Base-by-base conservation (phyloP, 2,329 filamentous ascomycete species). In the Fusarium tanahbumbuense region DNA sequence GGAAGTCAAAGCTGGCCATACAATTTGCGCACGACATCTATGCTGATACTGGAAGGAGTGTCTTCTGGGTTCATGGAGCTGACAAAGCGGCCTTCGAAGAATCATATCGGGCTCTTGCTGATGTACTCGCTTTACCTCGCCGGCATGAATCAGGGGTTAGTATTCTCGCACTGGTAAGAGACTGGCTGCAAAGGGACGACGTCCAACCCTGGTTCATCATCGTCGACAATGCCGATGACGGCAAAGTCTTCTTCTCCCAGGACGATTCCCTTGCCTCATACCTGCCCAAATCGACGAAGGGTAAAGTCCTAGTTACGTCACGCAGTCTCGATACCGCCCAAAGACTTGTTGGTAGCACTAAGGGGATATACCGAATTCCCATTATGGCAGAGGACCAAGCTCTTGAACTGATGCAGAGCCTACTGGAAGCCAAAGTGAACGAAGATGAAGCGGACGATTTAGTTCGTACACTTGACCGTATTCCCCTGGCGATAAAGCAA, bases 11-110 rank as follows among this genome's bases (percentile, higher is more conserved):
- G 46, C 37, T 76, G 41, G 78, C 78, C 22, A 80, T 82, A 57
- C 75, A 81, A 72, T 81, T 80, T 57, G 75, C 74, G 10, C 77
- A 82, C 54, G 70, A 60, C 50, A 61, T 71, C 27, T 73, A 69
- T 61, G 64, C 76, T 3, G 58, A 50, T 11, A 70, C 74, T 1
- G 48, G 71, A 15, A 79, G 70, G 25, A 80, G 75, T 71, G 73
- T 82, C 37, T 80, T 82, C 60, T 83, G 78, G 80, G 68, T 82
- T n/a, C 73, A 81, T 63, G 77, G 77, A 4, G 78, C 75, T 54
- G 79, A 77, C 52, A 65, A 67, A 1, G 67, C 74, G 40, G 72
- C 78, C 10, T 79, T 81, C 48, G 75, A 81, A 63, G 72, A 80
- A 57, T 74, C 75, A 34, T 80, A 75, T 60, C 73, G 68, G 55